Conservation (phyloP, 2,329 filamentous ascomycete genomes). For the Cladosporium sp. region DNA sequence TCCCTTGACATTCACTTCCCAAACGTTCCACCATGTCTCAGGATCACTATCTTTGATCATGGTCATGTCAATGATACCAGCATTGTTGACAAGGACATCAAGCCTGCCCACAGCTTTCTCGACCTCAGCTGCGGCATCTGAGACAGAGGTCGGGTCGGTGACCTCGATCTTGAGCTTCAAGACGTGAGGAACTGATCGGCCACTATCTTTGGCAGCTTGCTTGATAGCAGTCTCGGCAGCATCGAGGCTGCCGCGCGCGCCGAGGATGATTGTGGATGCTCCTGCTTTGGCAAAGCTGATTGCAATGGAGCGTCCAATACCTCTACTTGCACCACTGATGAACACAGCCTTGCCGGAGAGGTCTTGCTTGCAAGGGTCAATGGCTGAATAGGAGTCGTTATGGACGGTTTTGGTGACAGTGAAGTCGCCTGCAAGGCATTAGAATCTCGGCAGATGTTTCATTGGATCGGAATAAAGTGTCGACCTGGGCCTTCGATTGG, state of each 20-base stretch:
- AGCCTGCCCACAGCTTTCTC: constrained; percentile 22
- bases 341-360: constrained; percentile 44
- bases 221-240: constrained; percentile 34
- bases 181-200: constrained; percentile 36
- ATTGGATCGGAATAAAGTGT: not conserved
- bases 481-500: constrained; percentile 19
- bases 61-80: constrained; percentile 31
- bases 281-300: constrained; percentile 54
- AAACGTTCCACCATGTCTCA: constrained; percentile 47
- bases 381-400: constrained; percentile 29
- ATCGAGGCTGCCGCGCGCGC: constrained; percentile 46
- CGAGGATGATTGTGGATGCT: constrained; percentile 50
- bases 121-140: constrained; percentile 31
- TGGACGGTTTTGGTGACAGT: constrained; percentile 13
- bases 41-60: constrained; percentile 44
- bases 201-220: constrained; percentile 34
- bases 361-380: constrained; percentile 30
- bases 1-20: constrained; percentile 49
- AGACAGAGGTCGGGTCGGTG: constrained; percentile 33
- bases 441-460: not conserved
- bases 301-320: constrained; percentile 48
- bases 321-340: constrained; percentile 44
- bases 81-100: constrained; percentile 49
- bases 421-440: constrained; percentile 4
- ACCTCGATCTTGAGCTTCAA: constrained; percentile 42